phyloP scores from a whole-genome alignment of 2,329 filamentous ascomycete species.

The Monosporascus sp. region DNA sequence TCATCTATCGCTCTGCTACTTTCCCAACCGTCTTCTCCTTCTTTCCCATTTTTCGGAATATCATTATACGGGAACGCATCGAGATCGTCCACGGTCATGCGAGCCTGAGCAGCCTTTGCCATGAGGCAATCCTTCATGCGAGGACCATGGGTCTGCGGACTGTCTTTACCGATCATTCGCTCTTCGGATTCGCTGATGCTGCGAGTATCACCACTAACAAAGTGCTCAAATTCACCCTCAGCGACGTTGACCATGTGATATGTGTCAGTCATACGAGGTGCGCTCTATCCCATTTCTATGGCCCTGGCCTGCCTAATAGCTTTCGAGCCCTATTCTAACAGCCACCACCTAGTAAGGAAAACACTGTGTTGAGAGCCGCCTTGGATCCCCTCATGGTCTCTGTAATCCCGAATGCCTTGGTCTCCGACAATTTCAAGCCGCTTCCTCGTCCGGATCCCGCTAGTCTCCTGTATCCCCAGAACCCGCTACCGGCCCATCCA shows the following conservation, averaged over 20 bases:
- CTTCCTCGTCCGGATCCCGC: slow-evolving; percentile 41
- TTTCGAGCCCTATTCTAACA: slow-evolving; percentile 14
- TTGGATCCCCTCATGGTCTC: slow-evolving; percentile 96
- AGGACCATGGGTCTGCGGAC: slow-evolving; percentile 94
- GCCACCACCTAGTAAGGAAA: slow-evolving; percentile 70
- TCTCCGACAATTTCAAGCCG: slow-evolving; percentile 91
- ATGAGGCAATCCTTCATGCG: slow-evolving; percentile 91
- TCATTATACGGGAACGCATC: slow-evolving; percentile 88
- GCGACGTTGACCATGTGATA: slow-evolving; percentile 96
- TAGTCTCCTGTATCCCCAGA: slow-evolving; percentile 33
- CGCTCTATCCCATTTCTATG: slow-evolving; percentile 16
- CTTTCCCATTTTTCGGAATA: slow-evolving; percentile 96
- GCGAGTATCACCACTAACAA: slow-evolving; percentile 96
- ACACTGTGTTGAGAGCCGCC: slow-evolving; percentile 89
- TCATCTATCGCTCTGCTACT: slow-evolving; percentile 89
- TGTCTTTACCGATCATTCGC: slow-evolving; percentile 94
- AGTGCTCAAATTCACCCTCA: slow-evolving; percentile 89
- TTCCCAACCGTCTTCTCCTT: slow-evolving; percentile 98
- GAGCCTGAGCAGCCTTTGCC: slow-evolving; percentile 86
- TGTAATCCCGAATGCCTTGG: slow-evolving; percentile 94
- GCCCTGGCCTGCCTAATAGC: slow-evolving; percentile 2
- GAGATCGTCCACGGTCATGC: slow-evolving; percentile 98
- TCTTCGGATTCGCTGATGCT: slow-evolving; percentile 96
- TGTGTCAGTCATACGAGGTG: slow-evolving; percentile 98
- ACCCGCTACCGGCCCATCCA: slow-evolving; percentile 55